These are phyloP conservation scores for Solanum etuberosum DNA, from an alignment of 257 asterid genomes.

Conservation along the genomic window DNA sequence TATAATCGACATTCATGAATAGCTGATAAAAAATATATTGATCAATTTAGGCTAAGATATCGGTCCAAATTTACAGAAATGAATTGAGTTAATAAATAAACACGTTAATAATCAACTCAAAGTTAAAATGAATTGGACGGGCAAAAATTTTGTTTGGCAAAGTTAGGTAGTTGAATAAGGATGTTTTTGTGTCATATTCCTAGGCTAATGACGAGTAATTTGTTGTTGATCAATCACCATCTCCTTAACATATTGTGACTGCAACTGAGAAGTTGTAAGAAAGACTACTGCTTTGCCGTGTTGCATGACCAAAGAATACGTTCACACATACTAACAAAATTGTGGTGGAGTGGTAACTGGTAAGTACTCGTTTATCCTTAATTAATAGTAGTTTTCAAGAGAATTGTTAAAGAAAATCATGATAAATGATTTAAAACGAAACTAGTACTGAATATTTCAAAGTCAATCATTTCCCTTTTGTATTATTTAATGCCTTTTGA, in stretches of 20 bases:
- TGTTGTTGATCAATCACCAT: neutral
- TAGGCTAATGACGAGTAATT: neutral
- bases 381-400: too few species aligned
- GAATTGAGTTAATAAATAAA: too few species aligned
- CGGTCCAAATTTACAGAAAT: too few species aligned
- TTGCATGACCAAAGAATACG: neutral
- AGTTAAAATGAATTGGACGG: too few species aligned
- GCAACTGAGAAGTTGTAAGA: neutral
- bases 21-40: too few species aligned
- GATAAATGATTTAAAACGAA: too few species aligned
- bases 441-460: neutral
- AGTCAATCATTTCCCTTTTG: neutral
- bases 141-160: neutral
- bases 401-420: neutral
- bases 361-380: too few species aligned
- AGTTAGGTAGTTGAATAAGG: neutral
- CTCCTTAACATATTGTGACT: neutral
- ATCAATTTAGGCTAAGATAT: too few species aligned
- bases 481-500: neutral
- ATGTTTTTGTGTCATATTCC: neutral
- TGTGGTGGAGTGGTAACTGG: too few species aligned
- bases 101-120: too few species aligned
- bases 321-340: neutral
- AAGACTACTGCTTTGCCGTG: neutral
- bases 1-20: neutral